Base-by-base conservation (phyloP, 345 rosid species). In the Microcos paniculata region DNA sequence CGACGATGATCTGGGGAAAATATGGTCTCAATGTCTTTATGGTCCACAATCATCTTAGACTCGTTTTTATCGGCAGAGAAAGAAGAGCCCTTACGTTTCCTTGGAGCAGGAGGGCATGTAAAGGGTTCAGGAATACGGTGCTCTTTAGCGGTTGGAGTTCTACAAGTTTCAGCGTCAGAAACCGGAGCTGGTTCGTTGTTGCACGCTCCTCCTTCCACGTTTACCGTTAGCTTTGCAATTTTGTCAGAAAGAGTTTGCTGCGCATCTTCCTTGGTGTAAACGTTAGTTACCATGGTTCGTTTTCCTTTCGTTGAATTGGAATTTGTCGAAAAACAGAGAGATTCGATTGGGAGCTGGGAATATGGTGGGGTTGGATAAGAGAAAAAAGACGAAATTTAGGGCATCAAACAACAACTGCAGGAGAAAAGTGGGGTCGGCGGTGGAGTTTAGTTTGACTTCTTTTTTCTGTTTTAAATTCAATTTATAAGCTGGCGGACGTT, bases 51-150 rank as follows among this genome's bases (percentile, higher is more conserved):
- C 51, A 51, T 69, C 15, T 14, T 26, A 11, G 72, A 1, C 14
- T 19, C 53, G 12, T n/a, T 21, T 12, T 42, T 23, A 13, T 15
- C 30, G 3, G 15, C 8, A 4, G 49, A 30, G 58, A 13, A 33
- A 23, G 40, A 35, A 35, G 59, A 33, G 9, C 31, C 43, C 55
- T 62, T 75, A 0, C 76, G 68, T 52, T 75, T 79, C 78, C 61
- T 82, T 1, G 84, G 88, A 0, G 88, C 82, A 0, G 88, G 85
- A 8, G 88, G 85, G 66, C 85, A 85, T 4, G 70, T 51, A 26
- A 15, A 8, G 38, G 43, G 46, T 21, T 59, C 69, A 1, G 83
- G 80, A 56, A 82, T 82, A 72, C 43, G 62, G 48, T 73, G 35
- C 72, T 80, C 75, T 64, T 69, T 61, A 7, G 66, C 71, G 4